phyloP scores from a whole-genome alignment of 208 protist species.

The Acanthamoeba healyi region DNA sequence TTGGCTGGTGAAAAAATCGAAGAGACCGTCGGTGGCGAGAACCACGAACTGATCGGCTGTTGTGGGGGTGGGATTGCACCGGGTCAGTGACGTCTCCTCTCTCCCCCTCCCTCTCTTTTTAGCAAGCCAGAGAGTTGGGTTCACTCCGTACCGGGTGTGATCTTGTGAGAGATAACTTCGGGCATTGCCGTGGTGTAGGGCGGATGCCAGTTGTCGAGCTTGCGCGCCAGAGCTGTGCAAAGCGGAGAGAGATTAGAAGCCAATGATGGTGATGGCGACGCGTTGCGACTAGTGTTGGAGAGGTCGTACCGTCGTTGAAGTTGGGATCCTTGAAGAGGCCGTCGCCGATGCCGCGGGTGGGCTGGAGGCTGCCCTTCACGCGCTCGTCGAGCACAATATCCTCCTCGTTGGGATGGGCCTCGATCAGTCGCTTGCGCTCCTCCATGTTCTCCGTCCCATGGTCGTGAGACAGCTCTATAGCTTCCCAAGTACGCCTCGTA shows the following conservation, averaged over 20 bases:
- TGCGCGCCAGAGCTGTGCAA: neutral
- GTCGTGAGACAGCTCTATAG: neutral
- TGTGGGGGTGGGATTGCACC: neutral
- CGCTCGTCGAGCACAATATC: constrained; percentile 30
- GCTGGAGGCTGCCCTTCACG: constrained; percentile 17
- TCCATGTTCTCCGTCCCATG: constrained; percentile 33
- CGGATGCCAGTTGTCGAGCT: constrained; percentile 32
- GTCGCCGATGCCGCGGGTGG: constrained; percentile 28
- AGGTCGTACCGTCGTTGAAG: constrained; percentile 8
- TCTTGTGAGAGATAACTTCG: constrained; percentile 10
- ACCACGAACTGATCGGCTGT: constrained; percentile 11
- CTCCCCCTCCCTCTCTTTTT: no score
- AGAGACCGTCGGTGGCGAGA: constrained; percentile 17
- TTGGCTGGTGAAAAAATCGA: constrained; percentile 18
- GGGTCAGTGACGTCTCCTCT: no score
- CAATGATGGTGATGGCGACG: no score
- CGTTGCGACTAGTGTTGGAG: neutral
- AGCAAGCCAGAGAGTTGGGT: neutral
- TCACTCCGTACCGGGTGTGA: neutral
- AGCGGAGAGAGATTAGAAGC: no score
- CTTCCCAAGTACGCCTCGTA: neutral
- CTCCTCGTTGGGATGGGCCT: neutral
- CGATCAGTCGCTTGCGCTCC: constrained; percentile 30
- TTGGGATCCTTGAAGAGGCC: constrained; percentile 47
- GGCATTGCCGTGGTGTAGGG: constrained; percentile 26